Conservation (phyloP, 495 filamentous ascomycete genomes). For the Lasiosphaeria miniovina region DNA sequence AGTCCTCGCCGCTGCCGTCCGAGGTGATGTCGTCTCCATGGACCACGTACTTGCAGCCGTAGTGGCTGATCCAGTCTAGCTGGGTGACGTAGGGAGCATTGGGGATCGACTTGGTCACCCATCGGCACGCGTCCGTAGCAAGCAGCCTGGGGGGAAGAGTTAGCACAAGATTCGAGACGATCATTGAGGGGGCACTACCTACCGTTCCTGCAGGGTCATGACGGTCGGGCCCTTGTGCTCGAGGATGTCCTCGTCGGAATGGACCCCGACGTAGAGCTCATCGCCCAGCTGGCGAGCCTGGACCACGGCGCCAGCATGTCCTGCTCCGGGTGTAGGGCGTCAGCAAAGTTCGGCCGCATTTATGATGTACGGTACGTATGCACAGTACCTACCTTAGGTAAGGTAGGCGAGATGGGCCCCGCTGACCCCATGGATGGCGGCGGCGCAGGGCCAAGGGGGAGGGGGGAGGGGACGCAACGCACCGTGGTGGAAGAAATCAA, state of each 20-base stretch:
- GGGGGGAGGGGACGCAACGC: constrained; percentile 8
- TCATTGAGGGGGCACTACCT: constrained; percentile 20
- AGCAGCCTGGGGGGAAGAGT: constrained; percentile 48
- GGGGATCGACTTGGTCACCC: constrained; percentile 79
- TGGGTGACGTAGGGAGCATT: constrained; percentile 93
- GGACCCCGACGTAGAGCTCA: constrained; percentile 85
- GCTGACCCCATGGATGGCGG: no score
- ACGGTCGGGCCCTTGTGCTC: constrained; percentile 98
- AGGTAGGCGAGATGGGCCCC: no score
- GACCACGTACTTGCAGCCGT: constrained; percentile 90
- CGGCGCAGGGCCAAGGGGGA: neutral
- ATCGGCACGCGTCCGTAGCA: constrained; percentile 91
- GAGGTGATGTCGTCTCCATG: constrained; percentile 98
- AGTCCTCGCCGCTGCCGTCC: constrained; percentile 86
- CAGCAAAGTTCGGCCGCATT: neutral
- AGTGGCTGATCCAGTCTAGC: constrained; percentile 89
- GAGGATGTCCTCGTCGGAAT: constrained; percentile 91
- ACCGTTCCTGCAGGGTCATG: constrained; percentile 90
- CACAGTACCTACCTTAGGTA: no score
- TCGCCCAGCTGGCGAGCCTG: constrained; percentile 71
- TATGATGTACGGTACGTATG: no score
- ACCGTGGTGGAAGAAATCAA: constrained; percentile 98
- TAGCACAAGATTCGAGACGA: constrained; percentile 16
- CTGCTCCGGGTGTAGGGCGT: constrained; percentile 37
- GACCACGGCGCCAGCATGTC: constrained; percentile 94